Conservation (phyloP, 257 asterid species). For the Datura wrightii region DNA sequence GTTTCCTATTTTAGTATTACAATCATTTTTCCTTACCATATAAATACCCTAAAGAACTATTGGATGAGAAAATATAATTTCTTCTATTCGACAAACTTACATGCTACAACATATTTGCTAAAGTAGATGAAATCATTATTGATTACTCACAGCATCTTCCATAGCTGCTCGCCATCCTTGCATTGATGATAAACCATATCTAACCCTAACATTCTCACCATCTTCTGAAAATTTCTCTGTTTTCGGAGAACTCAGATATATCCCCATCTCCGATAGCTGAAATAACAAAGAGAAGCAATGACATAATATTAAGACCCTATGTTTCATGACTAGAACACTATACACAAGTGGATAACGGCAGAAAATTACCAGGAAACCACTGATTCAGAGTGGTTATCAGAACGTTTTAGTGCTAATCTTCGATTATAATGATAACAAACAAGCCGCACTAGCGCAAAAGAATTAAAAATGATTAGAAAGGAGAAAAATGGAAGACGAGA, state of each 20-base stretch:
- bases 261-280: conserved; percentile 74
- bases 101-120: conserved; percentile 20
- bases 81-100: background rate
- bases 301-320: background rate
- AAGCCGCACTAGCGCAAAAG: background rate
- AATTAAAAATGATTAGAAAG: background rate
- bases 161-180: conserved; percentile 99
- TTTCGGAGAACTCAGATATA: conserved; percentile 90
- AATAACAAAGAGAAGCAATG: conserved; percentile 36
- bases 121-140: background rate
- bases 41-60: background rate
- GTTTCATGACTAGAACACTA: background rate
- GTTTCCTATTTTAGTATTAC: conserved; percentile 14
- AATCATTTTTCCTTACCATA: background rate
- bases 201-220: conserved; percentile 70
- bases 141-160: conserved; percentile 93
- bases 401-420: background rate
- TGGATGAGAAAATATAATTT: background rate
- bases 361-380: background rate
- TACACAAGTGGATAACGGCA: background rate
- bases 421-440: background rate
- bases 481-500: background rate
- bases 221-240: conserved; percentile 89
- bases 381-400: background rate
- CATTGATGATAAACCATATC: conserved; percentile 88